A percentile compares a stretch with the other conserved stretches of the same genome.
Evolutionary conservation across 108 stramenopile species (phyloP).

Genomic region (Pseudonitzschia multistriata): DNA sequence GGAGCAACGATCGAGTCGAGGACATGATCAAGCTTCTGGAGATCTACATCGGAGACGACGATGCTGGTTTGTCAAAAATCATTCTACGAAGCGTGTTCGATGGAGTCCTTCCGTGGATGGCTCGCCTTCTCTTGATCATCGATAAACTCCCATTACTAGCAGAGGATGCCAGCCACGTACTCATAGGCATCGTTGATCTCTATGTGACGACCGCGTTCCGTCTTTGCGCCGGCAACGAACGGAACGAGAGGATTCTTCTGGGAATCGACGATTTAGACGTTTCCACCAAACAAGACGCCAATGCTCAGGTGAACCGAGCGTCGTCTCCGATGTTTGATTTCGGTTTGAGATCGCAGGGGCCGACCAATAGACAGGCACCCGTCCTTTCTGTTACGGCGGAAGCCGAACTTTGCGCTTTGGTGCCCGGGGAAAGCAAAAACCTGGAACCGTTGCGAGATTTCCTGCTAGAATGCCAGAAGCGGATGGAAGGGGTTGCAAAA

Average conservation of each 20-base stretch:
- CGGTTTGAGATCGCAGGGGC: neutral
- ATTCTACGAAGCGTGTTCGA: conserved; percentile 23
- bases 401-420: conserved; percentile 71
- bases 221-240: conserved; percentile 52
- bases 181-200: conserved; percentile 65
- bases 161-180: conserved; percentile 42
- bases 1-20: neutral
- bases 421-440: conserved; percentile 33
- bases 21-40: neutral
- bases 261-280: conserved; percentile 28
- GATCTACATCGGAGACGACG: neutral
- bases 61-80: neutral
- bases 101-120: conserved; percentile 55
- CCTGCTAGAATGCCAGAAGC: conserved; percentile 45
- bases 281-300: neutral
- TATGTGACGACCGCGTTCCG: conserved; percentile 82
- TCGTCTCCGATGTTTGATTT: conserved; percentile 2
- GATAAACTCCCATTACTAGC: conserved; percentile 55
- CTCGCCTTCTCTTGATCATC: conserved; percentile 44
- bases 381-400: conserved; percentile 42
- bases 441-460: conserved; percentile 39
- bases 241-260: conserved; percentile 61
- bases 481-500: conserved; percentile 61
- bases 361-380: neutral
- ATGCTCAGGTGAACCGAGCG: neutral